These are phyloP conservation scores for Acer negundo DNA, from an alignment of 345 rosid species.

Conservation along the genomic window DNA sequence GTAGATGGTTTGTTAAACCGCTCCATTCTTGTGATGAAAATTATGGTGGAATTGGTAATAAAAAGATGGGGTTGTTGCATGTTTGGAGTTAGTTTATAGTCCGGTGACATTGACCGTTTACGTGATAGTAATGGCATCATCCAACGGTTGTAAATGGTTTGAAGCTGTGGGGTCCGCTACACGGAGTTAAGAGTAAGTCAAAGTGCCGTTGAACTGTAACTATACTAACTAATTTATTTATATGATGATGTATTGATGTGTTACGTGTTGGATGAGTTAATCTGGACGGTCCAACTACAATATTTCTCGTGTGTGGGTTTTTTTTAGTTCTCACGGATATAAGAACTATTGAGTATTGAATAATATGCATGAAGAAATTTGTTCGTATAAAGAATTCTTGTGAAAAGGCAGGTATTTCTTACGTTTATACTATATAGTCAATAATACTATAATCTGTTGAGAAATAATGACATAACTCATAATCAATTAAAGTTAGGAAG, in stretches of 20 bases:
- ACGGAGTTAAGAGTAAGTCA: constrained; percentile 31
- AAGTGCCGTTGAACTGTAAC: constrained; percentile 56
- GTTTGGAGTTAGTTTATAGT: not conserved
- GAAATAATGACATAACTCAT: not conserved
- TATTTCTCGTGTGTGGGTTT: not conserved
- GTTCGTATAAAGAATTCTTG: not conserved
- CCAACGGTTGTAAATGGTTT: constrained; percentile 28
- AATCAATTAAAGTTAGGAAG: no score
- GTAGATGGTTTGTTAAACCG: constrained; percentile 68
- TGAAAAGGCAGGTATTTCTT: not conserved
- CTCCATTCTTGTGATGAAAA: constrained; percentile 54
- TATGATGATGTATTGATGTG: not conserved
- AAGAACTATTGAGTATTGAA: not conserved
- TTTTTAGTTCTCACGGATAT: not conserved
- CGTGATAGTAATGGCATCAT: constrained; percentile 6
- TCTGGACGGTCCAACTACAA: constrained; percentile 28
- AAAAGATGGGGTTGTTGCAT: constrained; percentile 37
- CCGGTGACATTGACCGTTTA: not conserved
- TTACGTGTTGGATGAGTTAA: constrained; percentile 12
- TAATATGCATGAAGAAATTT: not conserved
- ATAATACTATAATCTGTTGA: not conserved
- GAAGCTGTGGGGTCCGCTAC: not conserved
- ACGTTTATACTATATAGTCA: not conserved
- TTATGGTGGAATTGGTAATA: constrained; percentile 43
- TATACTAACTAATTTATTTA: constrained; percentile 20